Evolutionary conservation across 2,329 filamentous ascomycete species (phyloP).

Genomic region (Talaromyces albobiverticillius): DNA sequence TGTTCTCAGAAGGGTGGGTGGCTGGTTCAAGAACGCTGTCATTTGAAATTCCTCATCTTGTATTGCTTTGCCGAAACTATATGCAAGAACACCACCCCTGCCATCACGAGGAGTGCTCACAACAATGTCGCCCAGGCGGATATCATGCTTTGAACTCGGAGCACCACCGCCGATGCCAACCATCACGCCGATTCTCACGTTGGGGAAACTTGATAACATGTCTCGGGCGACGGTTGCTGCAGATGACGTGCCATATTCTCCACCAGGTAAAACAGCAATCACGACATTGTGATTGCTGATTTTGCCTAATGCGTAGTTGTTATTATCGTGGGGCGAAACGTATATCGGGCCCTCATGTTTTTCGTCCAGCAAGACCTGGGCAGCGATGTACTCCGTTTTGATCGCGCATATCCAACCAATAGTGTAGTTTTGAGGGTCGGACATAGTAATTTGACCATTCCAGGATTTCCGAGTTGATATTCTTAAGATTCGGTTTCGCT

Average conservation of each 20-base stretch:
- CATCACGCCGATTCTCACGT: slow-evolving; percentile 38
- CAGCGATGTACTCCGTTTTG: slow-evolving; percentile 36
- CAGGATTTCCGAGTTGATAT: too few relatives aligned
- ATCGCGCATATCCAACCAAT: slow-evolving; percentile 49
- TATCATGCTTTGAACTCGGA: slow-evolving; percentile 24
- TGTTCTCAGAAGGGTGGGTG: slow-evolving; percentile 15
- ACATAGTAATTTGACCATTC: too few relatives aligned
- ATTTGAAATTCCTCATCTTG: slow-evolving; percentile 15
- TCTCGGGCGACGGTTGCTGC: slow-evolving; percentile 32
- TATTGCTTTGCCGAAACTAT: slow-evolving; percentile 18
- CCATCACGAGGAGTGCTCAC: slow-evolving; percentile 4
- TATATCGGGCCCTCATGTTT: slow-evolving; percentile 7
- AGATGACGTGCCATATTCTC: slow-evolving; percentile 27
- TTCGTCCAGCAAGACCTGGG: slow-evolving; percentile 17
- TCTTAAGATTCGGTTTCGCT: too few relatives aligned
- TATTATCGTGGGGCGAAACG: slow-evolving; percentile 20
- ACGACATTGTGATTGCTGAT: slow-evolving; percentile 28
- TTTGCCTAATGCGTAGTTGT: slow-evolving; percentile 28
- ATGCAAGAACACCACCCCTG: slow-evolving; percentile 17
- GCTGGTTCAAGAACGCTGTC: slow-evolving; percentile 17
- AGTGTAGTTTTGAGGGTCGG: slow-evolving; percentile 28
- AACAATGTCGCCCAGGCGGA: slow-evolving; percentile 27
- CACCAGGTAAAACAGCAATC: slow-evolving; percentile 26
- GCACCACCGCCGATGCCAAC: slow-evolving; percentile 43
- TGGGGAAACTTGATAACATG: slow-evolving; percentile 29